phyloP scores from a whole-genome alignment of 768 basidiomycete species.

The Psilocybe subaeruginosa region DNA sequence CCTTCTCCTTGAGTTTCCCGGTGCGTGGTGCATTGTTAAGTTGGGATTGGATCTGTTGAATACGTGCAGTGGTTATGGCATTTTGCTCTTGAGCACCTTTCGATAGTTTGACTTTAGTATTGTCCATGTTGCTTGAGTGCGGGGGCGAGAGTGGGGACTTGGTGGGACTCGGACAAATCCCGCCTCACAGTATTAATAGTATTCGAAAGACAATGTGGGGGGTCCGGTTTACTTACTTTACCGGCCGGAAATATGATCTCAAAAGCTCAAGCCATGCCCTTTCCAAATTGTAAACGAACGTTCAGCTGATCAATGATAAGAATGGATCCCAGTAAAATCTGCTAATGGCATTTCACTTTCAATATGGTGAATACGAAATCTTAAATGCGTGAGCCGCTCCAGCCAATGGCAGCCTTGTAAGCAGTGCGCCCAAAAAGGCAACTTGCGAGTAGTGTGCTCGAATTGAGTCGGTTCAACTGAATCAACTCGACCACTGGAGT shows the following conservation, averaged over 20 bases:
- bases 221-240: not conserved
- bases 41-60: slow-evolving; percentile 71
- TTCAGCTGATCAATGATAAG: no score
- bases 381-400: no score
- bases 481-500: not conserved
- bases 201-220: not conserved
- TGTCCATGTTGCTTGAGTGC: not conserved
- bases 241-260: not conserved
- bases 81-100: slow-evolving; percentile 53
- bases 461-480: not conserved
- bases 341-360: no score
- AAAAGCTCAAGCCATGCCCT: not conserved
- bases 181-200: not conserved
- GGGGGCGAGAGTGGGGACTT: not conserved
- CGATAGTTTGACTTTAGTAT: slow-evolving; percentile 34
- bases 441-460: not conserved
- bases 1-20: slow-evolving; percentile 70
- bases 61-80: slow-evolving; percentile 63
- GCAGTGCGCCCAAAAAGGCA: slow-evolving; percentile 1
- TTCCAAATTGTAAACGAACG: not conserved
- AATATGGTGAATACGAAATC: no score
- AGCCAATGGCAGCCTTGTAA: no score
- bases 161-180: no score
- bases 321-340: no score
- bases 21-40: slow-evolving; percentile 55